Evolutionary conservation across 768 basidiomycete genomes (phyloP).

Genomic region (Gymnopilus junonius): DNA sequence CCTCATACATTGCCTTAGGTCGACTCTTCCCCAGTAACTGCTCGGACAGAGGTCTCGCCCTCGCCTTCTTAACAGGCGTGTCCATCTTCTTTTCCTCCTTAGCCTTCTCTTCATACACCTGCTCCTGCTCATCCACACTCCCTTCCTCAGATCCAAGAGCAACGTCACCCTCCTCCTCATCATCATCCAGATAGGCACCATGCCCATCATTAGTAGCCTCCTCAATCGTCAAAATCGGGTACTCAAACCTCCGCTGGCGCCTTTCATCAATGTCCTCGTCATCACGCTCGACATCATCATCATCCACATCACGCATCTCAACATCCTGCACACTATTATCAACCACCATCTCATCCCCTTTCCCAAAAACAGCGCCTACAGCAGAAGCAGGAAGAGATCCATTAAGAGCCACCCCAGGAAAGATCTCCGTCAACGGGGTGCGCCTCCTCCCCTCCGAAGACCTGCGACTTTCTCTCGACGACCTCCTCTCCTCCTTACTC

Average conservation of each 20-base stretch:
- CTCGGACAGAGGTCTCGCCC: conserved; percentile 68
- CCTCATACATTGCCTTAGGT: conserved; percentile 54
- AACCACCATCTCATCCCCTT: background rate
- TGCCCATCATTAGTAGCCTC: conserved; percentile 61
- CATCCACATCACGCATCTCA: conserved; percentile 13
- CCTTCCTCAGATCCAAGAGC: conserved; percentile 13
- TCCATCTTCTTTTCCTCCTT: conserved; percentile 19
- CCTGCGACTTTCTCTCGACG: conserved; percentile 47
- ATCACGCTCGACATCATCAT: conserved; percentile 5
- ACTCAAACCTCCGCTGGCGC: conserved; percentile 2
- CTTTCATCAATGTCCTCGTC: background rate
- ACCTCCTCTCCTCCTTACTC: conserved; percentile 39
- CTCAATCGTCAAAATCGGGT: conserved; percentile 49
- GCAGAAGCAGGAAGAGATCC: background rate
- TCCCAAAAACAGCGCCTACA: background rate
- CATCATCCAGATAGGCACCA: conserved; percentile 21
- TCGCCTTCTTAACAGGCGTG: conserved; percentile 50
- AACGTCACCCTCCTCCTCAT: conserved; percentile 14
- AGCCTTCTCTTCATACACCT: conserved; percentile 13
- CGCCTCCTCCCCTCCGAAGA: conserved; percentile 56
- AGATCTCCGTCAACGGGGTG: conserved; percentile 61
- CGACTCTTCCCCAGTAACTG: conserved; percentile 54
- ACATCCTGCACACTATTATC: conserved; percentile 10
- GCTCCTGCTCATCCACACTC: conserved; percentile 16
- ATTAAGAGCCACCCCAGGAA: conserved; percentile 46